Evolutionary conservation across 805 yeast genomes (phyloP).

Genomic region (Cyberlindnera veronae): DNA sequence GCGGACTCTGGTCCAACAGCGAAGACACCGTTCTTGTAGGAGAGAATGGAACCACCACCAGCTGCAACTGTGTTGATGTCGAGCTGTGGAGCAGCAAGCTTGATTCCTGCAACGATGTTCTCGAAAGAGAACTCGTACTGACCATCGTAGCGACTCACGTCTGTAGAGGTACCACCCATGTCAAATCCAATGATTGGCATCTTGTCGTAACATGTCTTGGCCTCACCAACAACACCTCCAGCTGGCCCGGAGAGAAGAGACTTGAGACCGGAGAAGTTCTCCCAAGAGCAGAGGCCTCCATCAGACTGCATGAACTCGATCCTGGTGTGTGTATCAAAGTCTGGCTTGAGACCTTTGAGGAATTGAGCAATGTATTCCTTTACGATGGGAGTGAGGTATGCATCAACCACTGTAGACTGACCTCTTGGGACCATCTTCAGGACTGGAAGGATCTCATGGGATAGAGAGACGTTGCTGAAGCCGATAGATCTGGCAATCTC

Average conservation of each 20-base stretch:
- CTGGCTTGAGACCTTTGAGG: slow-evolving; percentile 30
- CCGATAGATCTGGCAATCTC: slow-evolving; percentile 34
- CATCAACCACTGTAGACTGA: slow-evolving; percentile 40
- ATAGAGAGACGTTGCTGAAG: slow-evolving; percentile 22
- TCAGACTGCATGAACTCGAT: slow-evolving; percentile 57
- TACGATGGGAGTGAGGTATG: slow-evolving; percentile 43
- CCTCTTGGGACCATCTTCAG: slow-evolving; percentile 39
- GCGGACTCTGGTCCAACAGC: slow-evolving; percentile 88
- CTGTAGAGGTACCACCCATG: slow-evolving; percentile 92
- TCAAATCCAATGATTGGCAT: slow-evolving; percentile 37
- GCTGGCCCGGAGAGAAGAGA: slow-evolving; percentile 59
- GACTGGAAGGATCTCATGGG: slow-evolving; percentile 30
- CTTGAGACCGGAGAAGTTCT: slow-evolving; percentile 48
- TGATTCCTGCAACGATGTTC: slow-evolving; percentile 78
- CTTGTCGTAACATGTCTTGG: slow-evolving; percentile 47
- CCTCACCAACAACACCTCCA: slow-evolving; percentile 59
- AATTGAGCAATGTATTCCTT: slow-evolving; percentile 36
- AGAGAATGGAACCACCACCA: slow-evolving; percentile 73
- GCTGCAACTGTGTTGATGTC: slow-evolving; percentile 84
- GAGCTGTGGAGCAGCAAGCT: slow-evolving; percentile 80
- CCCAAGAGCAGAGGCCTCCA: slow-evolving; percentile 53
- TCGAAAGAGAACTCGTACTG: slow-evolving; percentile 72
- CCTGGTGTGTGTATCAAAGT: slow-evolving; percentile 34
- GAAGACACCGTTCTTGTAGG: slow-evolving; percentile 69
- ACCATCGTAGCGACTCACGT: slow-evolving; percentile 74